phyloP scores from a whole-genome alignment of 192 early-diverging fungal genomes.

The Linnemannia exigua region DNA sequence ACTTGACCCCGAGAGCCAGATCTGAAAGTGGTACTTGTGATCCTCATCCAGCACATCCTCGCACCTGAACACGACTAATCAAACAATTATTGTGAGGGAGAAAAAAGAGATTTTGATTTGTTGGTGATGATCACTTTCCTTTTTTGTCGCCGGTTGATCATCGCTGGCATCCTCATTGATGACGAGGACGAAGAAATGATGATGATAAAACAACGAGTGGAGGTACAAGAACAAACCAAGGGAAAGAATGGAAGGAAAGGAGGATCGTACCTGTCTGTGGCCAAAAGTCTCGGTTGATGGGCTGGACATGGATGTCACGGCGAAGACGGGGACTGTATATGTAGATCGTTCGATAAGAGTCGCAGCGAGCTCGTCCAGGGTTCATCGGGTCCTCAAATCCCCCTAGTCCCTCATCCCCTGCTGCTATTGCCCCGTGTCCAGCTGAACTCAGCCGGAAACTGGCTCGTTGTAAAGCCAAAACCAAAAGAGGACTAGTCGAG shows the following conservation, averaged over 20 bases:
- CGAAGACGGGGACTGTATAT: slow-evolving; percentile 37
- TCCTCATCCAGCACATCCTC: slow-evolving; percentile 12
- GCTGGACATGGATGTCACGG: slow-evolving; percentile 30
- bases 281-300: slow-evolving; percentile 13
- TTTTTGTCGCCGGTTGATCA: too few relatives aligned
- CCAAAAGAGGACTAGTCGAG: slow-evolving; percentile 12
- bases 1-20: slow-evolving; percentile 33
- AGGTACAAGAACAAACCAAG: not conserved
- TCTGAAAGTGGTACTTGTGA: slow-evolving; percentile 37
- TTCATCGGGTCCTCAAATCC: slow-evolving; percentile 6
- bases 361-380: slow-evolving; percentile 10
- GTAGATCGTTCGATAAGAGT: slow-evolving; percentile 35
- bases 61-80: slow-evolving; percentile 25
- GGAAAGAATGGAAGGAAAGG: not conserved
- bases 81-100: not conserved
- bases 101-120: not conserved
- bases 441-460: not conserved
- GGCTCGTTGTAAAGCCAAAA: slow-evolving; percentile 19
- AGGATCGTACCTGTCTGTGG: slow-evolving; percentile 32
- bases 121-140: too few relatives aligned
- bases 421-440: not conserved
- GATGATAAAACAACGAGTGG: not conserved
- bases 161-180: not conserved
- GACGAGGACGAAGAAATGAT: not conserved
- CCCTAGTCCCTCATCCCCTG: not conserved